Conservation (phyloP, 371 early-diverging fungal genomes). For the Mortierella sp. region DNA sequence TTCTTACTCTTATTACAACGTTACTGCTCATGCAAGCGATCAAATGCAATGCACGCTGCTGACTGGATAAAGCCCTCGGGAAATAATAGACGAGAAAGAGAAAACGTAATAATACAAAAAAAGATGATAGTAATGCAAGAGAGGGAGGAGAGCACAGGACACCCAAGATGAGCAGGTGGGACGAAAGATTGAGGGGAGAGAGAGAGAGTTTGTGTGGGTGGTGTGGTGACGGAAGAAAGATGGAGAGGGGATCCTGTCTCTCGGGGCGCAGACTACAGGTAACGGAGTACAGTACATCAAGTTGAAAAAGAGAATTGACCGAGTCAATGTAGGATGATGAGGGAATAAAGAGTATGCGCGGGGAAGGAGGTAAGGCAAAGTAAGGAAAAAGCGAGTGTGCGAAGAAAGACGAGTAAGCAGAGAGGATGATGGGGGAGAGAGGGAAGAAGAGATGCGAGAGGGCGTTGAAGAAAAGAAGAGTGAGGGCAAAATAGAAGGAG, state of each 20-base stretch:
- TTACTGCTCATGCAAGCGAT: constrained; percentile 14
- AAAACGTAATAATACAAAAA: not conserved
- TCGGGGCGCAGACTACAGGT: constrained; percentile 1
- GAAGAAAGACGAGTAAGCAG: not conserved
- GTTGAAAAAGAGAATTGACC: not conserved
- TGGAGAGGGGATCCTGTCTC: not conserved
- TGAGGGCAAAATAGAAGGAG: not conserved
- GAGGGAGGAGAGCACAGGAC: constrained; percentile 12
- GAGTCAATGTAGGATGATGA: not conserved
- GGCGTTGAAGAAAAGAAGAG: not conserved
- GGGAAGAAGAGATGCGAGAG: not conserved
- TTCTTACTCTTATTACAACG: not conserved
- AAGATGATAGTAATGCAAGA: constrained; percentile 12
- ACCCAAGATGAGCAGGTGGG: constrained; percentile 4
- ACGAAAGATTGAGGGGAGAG: not conserved
- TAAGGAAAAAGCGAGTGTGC: not conserved
- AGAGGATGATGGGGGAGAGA: not conserved
- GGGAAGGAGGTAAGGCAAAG: not conserved
- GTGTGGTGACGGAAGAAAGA: constrained; percentile 1
- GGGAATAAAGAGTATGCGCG: not conserved
- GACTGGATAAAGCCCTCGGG: constrained; percentile 2
- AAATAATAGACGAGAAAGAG: constrained; percentile 4
- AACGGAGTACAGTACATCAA: not conserved
- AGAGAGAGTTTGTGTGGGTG: not conserved
- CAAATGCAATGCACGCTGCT: not conserved